These are phyloP conservation scores for Uronychia setigera DNA, from an alignment of 73 alveolate species.

Conservation along the genomic window DNA sequence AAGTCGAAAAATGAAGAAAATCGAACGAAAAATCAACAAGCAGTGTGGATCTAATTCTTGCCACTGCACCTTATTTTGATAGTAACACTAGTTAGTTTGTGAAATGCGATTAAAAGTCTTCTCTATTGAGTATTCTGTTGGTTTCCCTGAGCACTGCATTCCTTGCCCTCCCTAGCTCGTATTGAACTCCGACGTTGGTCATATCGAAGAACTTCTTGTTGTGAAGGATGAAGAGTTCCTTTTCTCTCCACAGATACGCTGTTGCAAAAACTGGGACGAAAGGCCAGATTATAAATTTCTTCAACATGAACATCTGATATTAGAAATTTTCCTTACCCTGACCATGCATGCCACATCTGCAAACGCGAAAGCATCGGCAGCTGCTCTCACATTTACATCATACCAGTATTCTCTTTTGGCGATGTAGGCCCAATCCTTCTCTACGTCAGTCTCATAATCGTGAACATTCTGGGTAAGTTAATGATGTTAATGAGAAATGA, in stretches of 20 bases:
- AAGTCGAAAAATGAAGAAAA: not conserved
- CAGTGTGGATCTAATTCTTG: not conserved
- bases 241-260: constrained; percentile 66
- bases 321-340: constrained; percentile 21
- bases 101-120: constrained; percentile 58
- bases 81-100: not conserved
- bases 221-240: constrained; percentile 63
- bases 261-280: constrained; percentile 42
- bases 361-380: constrained; percentile 69
- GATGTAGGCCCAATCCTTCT: constrained; percentile 90
- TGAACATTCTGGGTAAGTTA: constrained; percentile 7
- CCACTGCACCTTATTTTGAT: not conserved
- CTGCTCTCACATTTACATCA: constrained; percentile 75
- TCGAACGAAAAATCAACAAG: not conserved
- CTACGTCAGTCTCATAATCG: constrained; percentile 77
- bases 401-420: constrained; percentile 86
- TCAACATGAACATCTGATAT: constrained; percentile 59
- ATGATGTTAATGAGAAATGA: not conserved
- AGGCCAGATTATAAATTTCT: constrained; percentile 71
- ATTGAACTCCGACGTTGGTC: constrained; percentile 90
- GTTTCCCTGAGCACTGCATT: constrained; percentile 78
- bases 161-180: constrained; percentile 86
- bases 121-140: constrained; percentile 78
- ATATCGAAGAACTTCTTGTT: constrained; percentile 82
- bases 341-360: constrained; percentile 60